Evolutionary conservation across 2,329 filamentous ascomycete species (phyloP).

Genomic region (Aureobasidium melanogenum): DNA sequence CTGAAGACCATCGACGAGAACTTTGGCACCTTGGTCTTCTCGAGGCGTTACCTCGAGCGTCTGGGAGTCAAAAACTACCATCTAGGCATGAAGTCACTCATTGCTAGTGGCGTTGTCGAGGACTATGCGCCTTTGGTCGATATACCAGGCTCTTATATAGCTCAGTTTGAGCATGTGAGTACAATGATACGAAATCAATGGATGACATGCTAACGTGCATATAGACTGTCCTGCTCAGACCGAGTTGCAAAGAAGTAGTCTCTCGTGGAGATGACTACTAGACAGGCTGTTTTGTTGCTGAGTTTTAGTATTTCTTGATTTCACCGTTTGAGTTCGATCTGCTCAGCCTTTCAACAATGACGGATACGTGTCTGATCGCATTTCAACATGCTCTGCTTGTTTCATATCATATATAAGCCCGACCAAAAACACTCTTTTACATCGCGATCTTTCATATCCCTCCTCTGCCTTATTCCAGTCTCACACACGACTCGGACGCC

Average conservation of each 20-base stretch:
- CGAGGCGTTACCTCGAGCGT: slow-evolving; percentile 80
- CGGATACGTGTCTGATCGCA: background rate
- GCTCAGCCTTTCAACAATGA: background rate
- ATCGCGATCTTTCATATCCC: no score
- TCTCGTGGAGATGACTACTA: slow-evolving; percentile 38
- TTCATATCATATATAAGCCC: background rate
- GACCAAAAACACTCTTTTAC: slow-evolving; percentile 2
- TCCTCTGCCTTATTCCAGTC: no score
- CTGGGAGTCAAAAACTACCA: slow-evolving; percentile 94
- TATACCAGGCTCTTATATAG: slow-evolving; percentile 89
- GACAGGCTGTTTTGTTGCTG: slow-evolving; percentile 20
- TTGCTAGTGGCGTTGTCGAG: slow-evolving; percentile 75
- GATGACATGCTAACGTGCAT: background rate
- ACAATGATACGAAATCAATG: background rate
- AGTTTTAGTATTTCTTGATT: background rate
- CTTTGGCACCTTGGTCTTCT: slow-evolving; percentile 88
- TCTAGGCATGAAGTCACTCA: slow-evolving; percentile 81
- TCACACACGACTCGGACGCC: no score
- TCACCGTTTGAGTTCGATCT: background rate
- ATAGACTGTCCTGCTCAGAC: slow-evolving; percentile 40
- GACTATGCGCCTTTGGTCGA: slow-evolving; percentile 84
- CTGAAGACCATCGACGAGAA: slow-evolving; percentile 91
- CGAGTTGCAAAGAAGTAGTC: slow-evolving; percentile 33
- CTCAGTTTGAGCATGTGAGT: slow-evolving; percentile 89
- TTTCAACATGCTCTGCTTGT: slow-evolving; percentile 1